A percentile compares a stretch with the other conserved stretches of the same genome.
Conservation (phyloP, 148 eudicot species). For the Rhododendron mucronatum region DNA sequence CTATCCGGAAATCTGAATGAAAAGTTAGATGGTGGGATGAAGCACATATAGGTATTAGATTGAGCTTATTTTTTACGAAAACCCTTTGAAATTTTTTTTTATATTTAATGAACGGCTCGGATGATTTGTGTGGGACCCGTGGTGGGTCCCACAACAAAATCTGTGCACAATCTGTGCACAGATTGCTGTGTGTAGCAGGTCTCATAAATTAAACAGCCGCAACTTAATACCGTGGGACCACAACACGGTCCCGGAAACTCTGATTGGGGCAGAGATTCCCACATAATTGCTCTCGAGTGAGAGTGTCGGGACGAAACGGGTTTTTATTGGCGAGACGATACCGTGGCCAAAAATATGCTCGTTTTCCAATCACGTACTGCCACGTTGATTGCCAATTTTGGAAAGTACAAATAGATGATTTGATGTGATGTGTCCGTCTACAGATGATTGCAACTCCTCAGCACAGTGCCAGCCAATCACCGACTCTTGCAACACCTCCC, state of each 20-base stretch:
- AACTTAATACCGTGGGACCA: background rate
- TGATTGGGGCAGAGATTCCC: background rate
- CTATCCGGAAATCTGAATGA: too few species aligned
- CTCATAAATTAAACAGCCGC: background rate
- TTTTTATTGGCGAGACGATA: background rate
- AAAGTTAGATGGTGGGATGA: too few species aligned
- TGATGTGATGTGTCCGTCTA: background rate
- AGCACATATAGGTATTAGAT: too few species aligned
- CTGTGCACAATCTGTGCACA: too few species aligned
- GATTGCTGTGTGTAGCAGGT: too few species aligned
- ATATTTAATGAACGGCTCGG: too few species aligned
- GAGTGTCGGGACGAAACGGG: background rate
- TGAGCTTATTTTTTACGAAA: too few species aligned
- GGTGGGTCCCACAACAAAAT: too few species aligned
- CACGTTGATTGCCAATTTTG: background rate
- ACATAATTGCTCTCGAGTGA: background rate
- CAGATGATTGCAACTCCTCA: background rate
- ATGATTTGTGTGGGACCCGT: too few species aligned
- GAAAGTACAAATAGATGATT: background rate
- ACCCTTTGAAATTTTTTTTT: too few species aligned
- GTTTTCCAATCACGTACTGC: background rate
- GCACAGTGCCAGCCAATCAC: conserved; percentile 9
- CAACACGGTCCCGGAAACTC: background rate
- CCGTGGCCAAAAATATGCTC: too few species aligned
- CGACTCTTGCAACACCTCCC: background rate